Base-by-base conservation (phyloP, 2,329 filamentous ascomycete species). In the Alternaria sp. region DNA sequence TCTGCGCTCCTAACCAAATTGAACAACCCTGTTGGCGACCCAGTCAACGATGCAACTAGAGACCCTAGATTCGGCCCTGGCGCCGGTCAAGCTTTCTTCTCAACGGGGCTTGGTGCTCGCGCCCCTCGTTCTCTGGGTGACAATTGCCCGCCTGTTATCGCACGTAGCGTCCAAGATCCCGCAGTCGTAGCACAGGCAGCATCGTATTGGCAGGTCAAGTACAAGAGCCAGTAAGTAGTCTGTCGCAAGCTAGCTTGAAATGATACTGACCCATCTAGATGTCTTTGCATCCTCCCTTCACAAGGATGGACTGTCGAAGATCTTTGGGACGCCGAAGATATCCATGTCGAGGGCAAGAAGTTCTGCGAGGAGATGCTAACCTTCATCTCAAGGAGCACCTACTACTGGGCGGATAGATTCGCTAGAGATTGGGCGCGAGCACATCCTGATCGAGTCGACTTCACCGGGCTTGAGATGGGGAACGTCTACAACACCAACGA, bases 291-390 rank as follows among this genome's bases (percentile, higher is more conserved):
- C 51, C 74, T 76, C 38, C 72, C 74, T 5, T 49, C 60, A 7
- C 52, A 62, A 41, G 64, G 63, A 7, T 76, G 68, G 67, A 57
- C 48, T 7, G 71, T 78, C 9, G 32, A 65, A 30, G 76, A 79
- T 52, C 66, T 78, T 8, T 79, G 75, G 72, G 76, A 79, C 46
- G 59, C 61, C 8, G 44, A 62, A 57, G 76, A 79, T 38, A 72
- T 79, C 22, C 68, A 75, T 34, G n/a, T 74, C 8, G 71, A 78
- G n/a, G 62, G 64, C 3, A 58, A 64, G 11, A n/a, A 39, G 1
- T 76, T 75, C 44, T 73, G 75, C 41, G 39, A 65, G n/a, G 55
- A 71, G 41, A 67, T 75, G 5, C 62, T 79, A 16, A 51, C 52
- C 5, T 72, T 71, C 64, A 72, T 79, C 39, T 63, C 62, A 6